Base-by-base conservation (phyloP, 2,329 filamentous ascomycete genomes). In the Boeremia exigua region DNA sequence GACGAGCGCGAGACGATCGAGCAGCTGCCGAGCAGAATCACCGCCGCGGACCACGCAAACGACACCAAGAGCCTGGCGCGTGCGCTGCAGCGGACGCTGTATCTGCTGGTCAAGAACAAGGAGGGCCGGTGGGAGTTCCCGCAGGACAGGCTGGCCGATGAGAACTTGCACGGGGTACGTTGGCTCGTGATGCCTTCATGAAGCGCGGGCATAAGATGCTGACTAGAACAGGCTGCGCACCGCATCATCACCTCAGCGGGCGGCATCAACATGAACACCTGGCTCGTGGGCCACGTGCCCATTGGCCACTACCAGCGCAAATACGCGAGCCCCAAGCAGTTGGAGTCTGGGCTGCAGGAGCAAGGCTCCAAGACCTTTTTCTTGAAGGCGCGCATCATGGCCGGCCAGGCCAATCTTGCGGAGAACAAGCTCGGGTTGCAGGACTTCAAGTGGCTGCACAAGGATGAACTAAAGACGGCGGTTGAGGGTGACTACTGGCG, bases 221-320 rank as follows among this genome's bases (percentile, higher is more conserved):
- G 17, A 23, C 63, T 71, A 54, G 70, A 52, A 43, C 67, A 99
- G 95, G 88, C 91, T 39, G 92, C 94, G 33, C 86, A 92, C 72
- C 86, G 92, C 57, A 87, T 92, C 50, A 82, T 98, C 23, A 82
- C 88, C 48, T 83, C 91, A 68, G 82, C 91, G 3, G 92, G 89
- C 9, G 95, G 95, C 55, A 79, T 90, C 58, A 96, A 99, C 82
- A 98, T 99, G 93, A 98, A 98, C 81, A 97, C 92, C 51, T 99
- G 95, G 93, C 86, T 98, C 66, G 90, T 99, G 47, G 94, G 92
- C 58, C 92, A 92, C 68, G 89, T 90, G 55, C 95, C 95, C 10
- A 85, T 97, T 55, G 94, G 93, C 25, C 90, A 97, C 78, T 79
- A 90, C 70, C 82, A 90, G 63, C 80, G 79, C 58, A 79, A 86